Evolutionary conservation across 1,139 yeast species (phyloP).

Genomic region (Saccharomyces hybrid): DNA sequence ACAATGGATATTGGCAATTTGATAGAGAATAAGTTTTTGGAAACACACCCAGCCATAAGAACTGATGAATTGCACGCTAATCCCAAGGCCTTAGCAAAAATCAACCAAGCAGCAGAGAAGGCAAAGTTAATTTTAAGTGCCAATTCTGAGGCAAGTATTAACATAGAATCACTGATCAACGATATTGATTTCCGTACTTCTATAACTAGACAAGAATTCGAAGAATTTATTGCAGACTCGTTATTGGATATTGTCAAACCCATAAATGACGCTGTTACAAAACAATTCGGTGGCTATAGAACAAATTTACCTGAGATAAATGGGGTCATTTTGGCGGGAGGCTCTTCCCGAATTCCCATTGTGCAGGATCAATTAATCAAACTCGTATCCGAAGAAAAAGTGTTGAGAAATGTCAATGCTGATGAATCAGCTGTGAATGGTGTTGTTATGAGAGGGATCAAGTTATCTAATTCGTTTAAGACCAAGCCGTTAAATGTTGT

Average conservation of each 20-base stretch:
- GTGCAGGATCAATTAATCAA: slow-evolving; percentile 54
- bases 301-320: slow-evolving; percentile 37
- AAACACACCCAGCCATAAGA: slow-evolving; percentile 31
- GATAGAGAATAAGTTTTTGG: slow-evolving; percentile 50
- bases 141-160: slow-evolving; percentile 64
- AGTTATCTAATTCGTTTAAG: slow-evolving; percentile 51
- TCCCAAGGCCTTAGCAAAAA: slow-evolving; percentile 55
- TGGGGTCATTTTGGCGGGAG: slow-evolving; percentile 82
- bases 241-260: slow-evolving; percentile 47
- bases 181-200: slow-evolving; percentile 65
- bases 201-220: slow-evolving; percentile 74
- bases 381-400: slow-evolving; percentile 50
- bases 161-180: slow-evolving; percentile 60
- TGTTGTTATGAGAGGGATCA: slow-evolving; percentile 73
- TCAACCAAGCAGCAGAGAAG: slow-evolving; percentile 79
- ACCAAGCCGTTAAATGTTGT: slow-evolving; percentile 49
- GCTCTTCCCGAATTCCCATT: slow-evolving; percentile 85
- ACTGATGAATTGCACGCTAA: slow-evolving; percentile 41
- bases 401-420: slow-evolving; percentile 88
- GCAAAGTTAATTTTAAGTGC: slow-evolving; percentile 84
- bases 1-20: slow-evolving; percentile 59
- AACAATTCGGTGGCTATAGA: slow-evolving; percentile 30
- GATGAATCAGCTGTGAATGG: slow-evolving; percentile 95
- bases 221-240: slow-evolving; percentile 44
- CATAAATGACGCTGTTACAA: slow-evolving; percentile 44